Conservation (phyloP, 179 eudicot species). For the Pouteria campechiana region DNA sequence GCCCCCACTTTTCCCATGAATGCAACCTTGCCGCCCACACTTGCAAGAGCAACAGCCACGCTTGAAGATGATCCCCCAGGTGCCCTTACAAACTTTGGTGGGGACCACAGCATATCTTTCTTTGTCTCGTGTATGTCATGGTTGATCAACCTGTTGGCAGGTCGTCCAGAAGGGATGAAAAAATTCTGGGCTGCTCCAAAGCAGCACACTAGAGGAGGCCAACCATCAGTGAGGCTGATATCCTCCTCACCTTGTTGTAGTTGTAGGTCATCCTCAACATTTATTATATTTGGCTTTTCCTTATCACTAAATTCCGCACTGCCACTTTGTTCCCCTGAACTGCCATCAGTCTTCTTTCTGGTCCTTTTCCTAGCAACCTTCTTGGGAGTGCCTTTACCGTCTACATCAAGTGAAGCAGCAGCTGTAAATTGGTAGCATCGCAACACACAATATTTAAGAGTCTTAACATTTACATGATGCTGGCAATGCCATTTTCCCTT, state of each 20-base stretch:
- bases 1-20: slow-evolving; percentile 91
- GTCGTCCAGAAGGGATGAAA: slow-evolving; percentile 75
- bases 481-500: not conserved
- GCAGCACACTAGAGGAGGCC: slow-evolving; percentile 92
- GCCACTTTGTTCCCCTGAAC: slow-evolving; percentile 22
- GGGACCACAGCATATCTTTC: slow-evolving; percentile 69
- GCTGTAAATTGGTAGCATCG: slow-evolving; percentile 17
- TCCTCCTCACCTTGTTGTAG: slow-evolving; percentile 48
- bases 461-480: not conserved
- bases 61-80: slow-evolving; percentile 81
- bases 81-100: slow-evolving; percentile 71
- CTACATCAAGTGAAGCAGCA: slow-evolving; percentile 20
- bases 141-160: slow-evolving; percentile 72
- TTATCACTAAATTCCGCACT: slow-evolving; percentile 28
- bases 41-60: slow-evolving; percentile 76
- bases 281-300: slow-evolving; percentile 17
- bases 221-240: slow-evolving; percentile 51
- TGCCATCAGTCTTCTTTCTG: slow-evolving; percentile 31
- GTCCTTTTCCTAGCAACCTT: slow-evolving; percentile 41
- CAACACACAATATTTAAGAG: not conserved
- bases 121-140: slow-evolving; percentile 50
- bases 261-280: slow-evolving; percentile 29
- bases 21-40: slow-evolving; percentile 71
- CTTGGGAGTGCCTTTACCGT: slow-evolving; percentile 27
- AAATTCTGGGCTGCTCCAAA: slow-evolving; percentile 80